Evolutionary conservation across 1,284 basidiomycete species (phyloP).

Genomic region (Salmacisia buchloeana): DNA sequence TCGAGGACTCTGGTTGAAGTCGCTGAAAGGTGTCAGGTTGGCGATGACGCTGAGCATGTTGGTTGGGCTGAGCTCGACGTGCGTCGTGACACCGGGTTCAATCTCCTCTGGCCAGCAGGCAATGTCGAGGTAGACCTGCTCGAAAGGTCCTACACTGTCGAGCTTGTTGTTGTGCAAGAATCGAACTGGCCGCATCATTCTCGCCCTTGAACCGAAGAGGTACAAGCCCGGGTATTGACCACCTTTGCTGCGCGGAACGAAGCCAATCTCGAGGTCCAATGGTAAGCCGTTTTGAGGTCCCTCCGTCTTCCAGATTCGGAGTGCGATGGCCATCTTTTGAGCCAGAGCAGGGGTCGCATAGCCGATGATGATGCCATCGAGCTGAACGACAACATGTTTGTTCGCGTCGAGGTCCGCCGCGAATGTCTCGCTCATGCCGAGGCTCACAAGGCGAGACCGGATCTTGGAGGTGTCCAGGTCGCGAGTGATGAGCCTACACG

Average conservation of each 20-base stretch:
- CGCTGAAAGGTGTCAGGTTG: conserved; percentile 66
- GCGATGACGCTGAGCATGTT: conserved; percentile 79
- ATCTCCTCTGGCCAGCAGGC: conserved; percentile 86
- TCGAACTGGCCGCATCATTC: conserved; percentile 98
- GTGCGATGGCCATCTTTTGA: conserved; percentile 70
- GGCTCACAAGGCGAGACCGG: conserved; percentile 71
- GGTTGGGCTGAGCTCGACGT: conserved; percentile 90
- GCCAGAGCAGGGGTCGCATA: conserved; percentile 78
- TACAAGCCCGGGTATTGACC: conserved; percentile 97
- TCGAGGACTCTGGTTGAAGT: conserved; percentile 78
- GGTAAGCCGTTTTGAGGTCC: conserved; percentile 69
- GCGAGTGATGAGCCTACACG: conserved; percentile 82
- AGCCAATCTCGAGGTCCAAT: conserved; percentile 89
- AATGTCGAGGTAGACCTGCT: conserved; percentile 99
- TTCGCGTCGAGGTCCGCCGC: conserved; percentile 69
- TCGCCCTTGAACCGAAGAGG: conserved; percentile 76
- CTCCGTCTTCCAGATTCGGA: conserved; percentile 95
- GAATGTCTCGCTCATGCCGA: conserved; percentile 93
- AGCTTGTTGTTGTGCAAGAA: conserved; percentile 77
- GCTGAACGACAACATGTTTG: conserved; percentile 78
- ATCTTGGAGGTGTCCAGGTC: conserved; percentile 73
- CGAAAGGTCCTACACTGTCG: conserved; percentile 92
- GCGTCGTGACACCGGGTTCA: conserved; percentile 68
- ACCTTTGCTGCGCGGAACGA: conserved; percentile 79
- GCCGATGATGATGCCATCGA: conserved; percentile 92